Percentiles rank a stretch among this genome's conserved stretches.
Conservation (phyloP, 345 rosid species). For the Fremontodendron californicum region DNA sequence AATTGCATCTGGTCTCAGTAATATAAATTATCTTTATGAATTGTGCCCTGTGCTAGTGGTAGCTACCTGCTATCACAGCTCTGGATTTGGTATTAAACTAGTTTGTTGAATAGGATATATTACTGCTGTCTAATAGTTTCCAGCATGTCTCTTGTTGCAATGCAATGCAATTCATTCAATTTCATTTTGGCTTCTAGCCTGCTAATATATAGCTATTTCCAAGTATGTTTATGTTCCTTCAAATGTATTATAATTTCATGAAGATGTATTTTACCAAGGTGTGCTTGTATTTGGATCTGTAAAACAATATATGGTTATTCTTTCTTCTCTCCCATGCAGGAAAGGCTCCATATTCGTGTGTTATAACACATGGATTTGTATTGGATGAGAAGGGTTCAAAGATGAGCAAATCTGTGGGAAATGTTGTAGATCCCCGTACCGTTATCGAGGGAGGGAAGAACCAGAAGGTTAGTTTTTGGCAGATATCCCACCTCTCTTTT, state of each 20-base stretch:
- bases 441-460: slow-evolving; percentile 86
- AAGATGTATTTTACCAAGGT: not conserved
- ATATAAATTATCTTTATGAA: not conserved
- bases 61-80: not conserved
- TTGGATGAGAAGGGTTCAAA: slow-evolving; percentile 92
- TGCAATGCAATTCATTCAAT: not conserved
- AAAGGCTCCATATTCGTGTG: slow-evolving; percentile 76
- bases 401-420: slow-evolving; percentile 98
- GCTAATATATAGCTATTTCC: not conserved
- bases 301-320: not conserved
- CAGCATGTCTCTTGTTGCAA: not conserved
- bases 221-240: slow-evolving; percentile 11
- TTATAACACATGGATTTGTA: slow-evolving; percentile 93
- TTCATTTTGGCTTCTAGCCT: slow-evolving; percentile 6
- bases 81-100: not conserved
- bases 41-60: not conserved
- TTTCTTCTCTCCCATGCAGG: slow-evolving; percentile 43
- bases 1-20: not conserved
- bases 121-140: not conserved
- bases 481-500: not conserved
- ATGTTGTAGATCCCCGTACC: slow-evolving; percentile 79
- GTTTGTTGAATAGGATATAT: not conserved
- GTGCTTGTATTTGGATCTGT: not conserved
- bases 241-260: not conserved
- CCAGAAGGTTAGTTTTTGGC: slow-evolving; percentile 50